Evolutionary conservation across 768 basidiomycete species (phyloP).

Genomic region (Fomitopsis serialis): DNA sequence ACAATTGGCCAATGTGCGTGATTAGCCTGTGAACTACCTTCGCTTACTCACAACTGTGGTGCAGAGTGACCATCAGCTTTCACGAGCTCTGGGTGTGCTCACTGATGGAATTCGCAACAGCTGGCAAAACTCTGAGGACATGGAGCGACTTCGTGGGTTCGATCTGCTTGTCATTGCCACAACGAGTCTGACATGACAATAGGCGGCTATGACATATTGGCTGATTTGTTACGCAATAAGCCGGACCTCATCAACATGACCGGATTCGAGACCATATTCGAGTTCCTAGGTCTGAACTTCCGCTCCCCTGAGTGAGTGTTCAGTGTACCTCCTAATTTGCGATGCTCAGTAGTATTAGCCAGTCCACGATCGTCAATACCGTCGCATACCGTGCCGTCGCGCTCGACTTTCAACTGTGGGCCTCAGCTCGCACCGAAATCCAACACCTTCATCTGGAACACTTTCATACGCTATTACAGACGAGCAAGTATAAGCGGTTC

Average conservation of each 20-base stretch:
- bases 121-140: conserved; percentile 94
- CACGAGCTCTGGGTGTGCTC: conserved; percentile 64
- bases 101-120: conserved; percentile 74
- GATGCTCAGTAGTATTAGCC: conserved; percentile 33
- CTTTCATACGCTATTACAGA: conserved; percentile 66
- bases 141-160: conserved; percentile 77
- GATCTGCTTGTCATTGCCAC: not conserved
- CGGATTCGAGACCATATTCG: conserved; percentile 77
- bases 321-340: not conserved
- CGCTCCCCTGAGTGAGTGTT: conserved; percentile 67
- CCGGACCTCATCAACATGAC: conserved; percentile 71
- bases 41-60: not conserved
- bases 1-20: conserved; percentile 64
- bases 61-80: conserved; percentile 74
- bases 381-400: conserved; percentile 80
- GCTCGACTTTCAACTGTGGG: conserved; percentile 90
- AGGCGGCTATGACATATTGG: conserved; percentile 89
- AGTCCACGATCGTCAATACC: conserved; percentile 78
- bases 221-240: conserved; percentile 68
- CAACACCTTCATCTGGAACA: conserved; percentile 78
- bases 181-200: not conserved
- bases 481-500: conserved; percentile 72
- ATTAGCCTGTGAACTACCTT: not conserved
- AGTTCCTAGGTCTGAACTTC: conserved; percentile 83
- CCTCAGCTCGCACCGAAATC: conserved; percentile 62